These are phyloP conservation scores for Suillus subalutaceus DNA, from an alignment of 768 basidiomycete species.

Conservation along the genomic window DNA sequence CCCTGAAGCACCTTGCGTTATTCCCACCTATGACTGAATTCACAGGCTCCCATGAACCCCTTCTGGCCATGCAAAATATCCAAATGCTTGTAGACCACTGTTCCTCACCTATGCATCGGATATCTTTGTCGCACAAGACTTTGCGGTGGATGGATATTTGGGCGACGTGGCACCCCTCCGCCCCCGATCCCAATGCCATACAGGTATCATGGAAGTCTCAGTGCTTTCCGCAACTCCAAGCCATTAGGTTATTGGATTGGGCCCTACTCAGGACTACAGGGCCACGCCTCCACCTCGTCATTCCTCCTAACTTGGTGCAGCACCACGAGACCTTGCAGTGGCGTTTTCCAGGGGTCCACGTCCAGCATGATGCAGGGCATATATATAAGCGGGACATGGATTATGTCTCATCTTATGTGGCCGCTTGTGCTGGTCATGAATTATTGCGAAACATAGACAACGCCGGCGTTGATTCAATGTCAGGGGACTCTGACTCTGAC, in stretches of 20 bases:
- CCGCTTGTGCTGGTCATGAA: neutral
- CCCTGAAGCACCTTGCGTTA: constrained; percentile 7
- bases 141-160: constrained; percentile 12
- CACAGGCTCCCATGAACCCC: neutral
- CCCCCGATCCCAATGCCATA: neutral
- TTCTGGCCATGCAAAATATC: neutral
- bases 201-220: neutral
- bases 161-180: neutral
- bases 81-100: neutral
- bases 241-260: constrained; percentile 5
- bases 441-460: neutral
- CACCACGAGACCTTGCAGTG: neutral
- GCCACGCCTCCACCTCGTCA: neutral
- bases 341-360: constrained; percentile 9
- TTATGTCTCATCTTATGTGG: neutral
- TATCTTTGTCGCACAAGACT: neutral
- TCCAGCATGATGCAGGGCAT: constrained; percentile 6
- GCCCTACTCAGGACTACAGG: constrained; percentile 7
- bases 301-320: constrained; percentile 1
- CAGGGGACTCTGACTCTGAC: neutral
- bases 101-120: neutral
- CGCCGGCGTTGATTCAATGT: neutral
- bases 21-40: neutral
- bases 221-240: constrained; percentile 8
- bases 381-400: constrained; percentile 12